phyloP scores from a whole-genome alignment of 495 filamentous ascomycete genomes.

The Umbilicaria muhlenbergii region DNA sequence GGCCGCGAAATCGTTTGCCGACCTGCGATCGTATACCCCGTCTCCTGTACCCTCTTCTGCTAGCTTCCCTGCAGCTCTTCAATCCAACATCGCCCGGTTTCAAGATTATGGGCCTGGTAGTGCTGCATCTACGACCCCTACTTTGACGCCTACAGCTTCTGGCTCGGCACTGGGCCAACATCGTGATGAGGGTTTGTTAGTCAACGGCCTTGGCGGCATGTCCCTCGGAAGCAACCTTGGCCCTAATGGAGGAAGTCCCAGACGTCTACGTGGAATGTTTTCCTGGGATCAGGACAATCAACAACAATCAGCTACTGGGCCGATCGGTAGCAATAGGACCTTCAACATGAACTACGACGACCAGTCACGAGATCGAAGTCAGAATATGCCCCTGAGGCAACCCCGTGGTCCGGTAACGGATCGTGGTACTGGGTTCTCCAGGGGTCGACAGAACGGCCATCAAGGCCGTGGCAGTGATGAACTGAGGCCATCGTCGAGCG shows the following conservation, averaged over 20 bases:
- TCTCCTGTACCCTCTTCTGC: conserved; percentile 81
- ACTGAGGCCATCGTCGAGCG: conserved; percentile 34
- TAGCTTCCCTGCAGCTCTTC: conserved; percentile 63
- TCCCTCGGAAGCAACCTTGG: conserved; percentile 47
- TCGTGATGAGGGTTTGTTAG: conserved; percentile 49
- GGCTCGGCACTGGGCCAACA: conserved; percentile 40
- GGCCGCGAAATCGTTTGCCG: conserved; percentile 90
- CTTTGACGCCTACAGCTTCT: conserved; percentile 59
- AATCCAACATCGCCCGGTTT: conserved; percentile 48
- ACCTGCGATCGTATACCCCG: conserved; percentile 86
- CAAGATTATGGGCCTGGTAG: conserved; percentile 42
- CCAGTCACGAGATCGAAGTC: conserved; percentile 39
- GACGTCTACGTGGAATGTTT: conserved; percentile 47
- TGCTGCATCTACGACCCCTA: conserved; percentile 54
- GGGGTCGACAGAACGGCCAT: conserved; percentile 65
- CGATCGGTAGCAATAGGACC: conserved; percentile 77
- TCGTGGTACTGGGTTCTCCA: conserved; percentile 58
- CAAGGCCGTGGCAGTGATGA: conserved; percentile 69
- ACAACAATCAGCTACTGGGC: conserved; percentile 20
- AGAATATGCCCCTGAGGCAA: conserved; percentile 54
- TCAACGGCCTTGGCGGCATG: conserved; percentile 51
- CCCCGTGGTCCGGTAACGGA: conserved; percentile 66
- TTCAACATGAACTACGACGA: conserved; percentile 48
- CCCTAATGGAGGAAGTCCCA: conserved; percentile 37
- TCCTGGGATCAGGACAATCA: conserved; percentile 48